Evolutionary conservation across 108 stramenopile genomes (phyloP).

Genomic region (Nitzschia putrida): DNA sequence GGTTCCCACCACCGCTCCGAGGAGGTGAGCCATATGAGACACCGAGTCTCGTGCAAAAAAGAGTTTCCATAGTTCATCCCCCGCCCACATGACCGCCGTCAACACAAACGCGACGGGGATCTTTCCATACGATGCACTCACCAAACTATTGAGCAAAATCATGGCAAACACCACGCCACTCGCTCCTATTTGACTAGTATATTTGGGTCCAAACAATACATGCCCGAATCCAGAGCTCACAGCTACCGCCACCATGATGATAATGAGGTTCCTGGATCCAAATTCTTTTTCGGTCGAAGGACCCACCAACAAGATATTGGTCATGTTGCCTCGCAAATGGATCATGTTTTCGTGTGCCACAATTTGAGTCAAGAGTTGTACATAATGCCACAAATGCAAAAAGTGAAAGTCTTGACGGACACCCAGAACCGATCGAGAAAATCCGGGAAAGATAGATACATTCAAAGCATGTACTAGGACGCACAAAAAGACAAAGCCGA

Average conservation of each 20-base stretch:
- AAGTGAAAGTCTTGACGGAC: constrained; percentile 8
- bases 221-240: constrained; percentile 30
- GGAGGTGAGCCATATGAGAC: constrained; percentile 38
- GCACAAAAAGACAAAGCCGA: constrained; percentile 10
- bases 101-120: constrained; percentile 39
- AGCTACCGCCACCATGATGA: constrained; percentile 28
- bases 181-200: constrained; percentile 35
- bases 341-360: constrained; percentile 23
- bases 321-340: constrained; percentile 38
- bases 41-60: constrained; percentile 27
- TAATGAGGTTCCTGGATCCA: constrained; percentile 23
- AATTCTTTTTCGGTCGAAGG: constrained; percentile 29
- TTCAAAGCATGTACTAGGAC: constrained; percentile 8
- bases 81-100: constrained; percentile 25
- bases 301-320: constrained; percentile 31
- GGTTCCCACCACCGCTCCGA: constrained; percentile 39
- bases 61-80: constrained; percentile 34
- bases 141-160: constrained; percentile 37
- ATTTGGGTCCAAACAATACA: constrained; percentile 24
- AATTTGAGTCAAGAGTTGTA: constrained; percentile 28
- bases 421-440: constrained; percentile 2
- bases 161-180: constrained; percentile 36
- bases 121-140: constrained; percentile 18
- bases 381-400: constrained; percentile 13
- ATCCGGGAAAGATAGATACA: background rate